Evolutionary conservation across 2,329 filamentous ascomycete species (phyloP), one percentile per base, ranked within the genome.

Genomic region (Exophiala viscosa): DNA sequence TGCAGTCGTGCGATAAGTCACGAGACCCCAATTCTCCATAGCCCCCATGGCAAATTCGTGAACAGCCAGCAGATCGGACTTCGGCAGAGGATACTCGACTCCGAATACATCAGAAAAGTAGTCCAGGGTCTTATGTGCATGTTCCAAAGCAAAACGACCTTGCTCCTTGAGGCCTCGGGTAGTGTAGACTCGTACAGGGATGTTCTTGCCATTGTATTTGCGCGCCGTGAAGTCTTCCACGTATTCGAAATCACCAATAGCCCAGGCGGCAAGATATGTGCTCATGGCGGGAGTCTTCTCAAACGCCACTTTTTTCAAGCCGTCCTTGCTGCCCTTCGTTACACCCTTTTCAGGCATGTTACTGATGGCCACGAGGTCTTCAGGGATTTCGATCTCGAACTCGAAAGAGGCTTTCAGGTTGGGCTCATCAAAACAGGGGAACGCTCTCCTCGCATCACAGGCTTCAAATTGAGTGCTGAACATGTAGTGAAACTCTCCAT

Each of bases 401-500:
- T 96, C 91, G 66, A 96, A 97, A 2, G 90, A 92, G 9, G 93
- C 90, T 75, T 99, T 99, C 60, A 97, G 80, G 66, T 95, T 96
- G 38, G 93, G 93, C 75, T 99, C 93, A 67, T 99, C 93, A 66
- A 97, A 97, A 75, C 93, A 99, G 43, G 93, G 93, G 73, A 99
- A 96, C 7, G 93, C 92, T 61, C 91, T 82, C 60, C 93, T 86
- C 57, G 93, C 93, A 73, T 99, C 93, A 66, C 90, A 96, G 41
- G 91, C 87, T 76, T 99, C 93, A 67, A 99, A 99, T 69, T 99
- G 93, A 44, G 93, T 99, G 76, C 89, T 95, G 71, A 96, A 77
- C 88, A 92, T 91, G 67, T 84, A 76, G 62, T 80, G 76, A 15
- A 57, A 34, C 49, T 84, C 80, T 43, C 75, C 77, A 52, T 84